A percentile compares a stretch with the other conserved stretches of the same genome.
Conservation (phyloP, 805 yeast genomes). For the Candida takata region DNA sequence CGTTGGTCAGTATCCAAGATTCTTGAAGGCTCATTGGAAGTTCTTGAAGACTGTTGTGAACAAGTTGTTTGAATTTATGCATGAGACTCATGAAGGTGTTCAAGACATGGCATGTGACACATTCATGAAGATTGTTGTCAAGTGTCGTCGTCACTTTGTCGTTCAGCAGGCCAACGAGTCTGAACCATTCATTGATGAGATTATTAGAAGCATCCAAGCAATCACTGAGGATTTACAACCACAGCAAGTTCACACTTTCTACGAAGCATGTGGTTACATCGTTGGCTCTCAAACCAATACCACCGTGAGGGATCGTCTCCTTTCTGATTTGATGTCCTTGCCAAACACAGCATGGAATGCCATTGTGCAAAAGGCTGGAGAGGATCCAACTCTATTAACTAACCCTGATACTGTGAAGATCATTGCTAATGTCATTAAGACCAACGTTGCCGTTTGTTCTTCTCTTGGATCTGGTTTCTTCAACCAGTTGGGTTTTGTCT, state of each 20-base stretch:
- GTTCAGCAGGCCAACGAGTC: constrained; percentile 77
- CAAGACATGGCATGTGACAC: constrained; percentile 99
- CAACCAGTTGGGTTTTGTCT: constrained; percentile 80
- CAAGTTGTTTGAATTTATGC: constrained; percentile 97
- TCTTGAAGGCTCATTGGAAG: constrained; percentile 96
- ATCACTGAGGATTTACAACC: constrained; percentile 93
- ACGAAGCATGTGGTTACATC: constrained; percentile 94
- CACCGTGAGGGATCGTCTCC: constrained; percentile 61
- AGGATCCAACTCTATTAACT: constrained; percentile 71
- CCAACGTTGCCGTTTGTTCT: constrained; percentile 93
- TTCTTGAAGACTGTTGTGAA: constrained; percentile 92
- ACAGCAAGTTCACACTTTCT: constrained; percentile 95
- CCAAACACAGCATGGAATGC: constrained; percentile 96
- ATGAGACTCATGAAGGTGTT: constrained; percentile 99
- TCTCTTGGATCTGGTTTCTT: constrained; percentile 89
- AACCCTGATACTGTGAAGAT: constrained; percentile 85
- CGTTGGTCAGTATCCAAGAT: constrained; percentile 98
- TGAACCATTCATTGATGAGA: constrained; percentile 88
- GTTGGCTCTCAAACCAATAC: constrained; percentile 77
- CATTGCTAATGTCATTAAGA: constrained; percentile 87
- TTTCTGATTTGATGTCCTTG: constrained; percentile 74
- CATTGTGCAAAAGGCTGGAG: constrained; percentile 76
- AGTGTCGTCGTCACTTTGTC: constrained; percentile 94
- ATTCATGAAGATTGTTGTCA: constrained; percentile 88
- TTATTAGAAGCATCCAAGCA: constrained; percentile 71